Base-by-base conservation (phyloP, 73 alveolate genomes). In the Paramecium bursaria region DNA sequence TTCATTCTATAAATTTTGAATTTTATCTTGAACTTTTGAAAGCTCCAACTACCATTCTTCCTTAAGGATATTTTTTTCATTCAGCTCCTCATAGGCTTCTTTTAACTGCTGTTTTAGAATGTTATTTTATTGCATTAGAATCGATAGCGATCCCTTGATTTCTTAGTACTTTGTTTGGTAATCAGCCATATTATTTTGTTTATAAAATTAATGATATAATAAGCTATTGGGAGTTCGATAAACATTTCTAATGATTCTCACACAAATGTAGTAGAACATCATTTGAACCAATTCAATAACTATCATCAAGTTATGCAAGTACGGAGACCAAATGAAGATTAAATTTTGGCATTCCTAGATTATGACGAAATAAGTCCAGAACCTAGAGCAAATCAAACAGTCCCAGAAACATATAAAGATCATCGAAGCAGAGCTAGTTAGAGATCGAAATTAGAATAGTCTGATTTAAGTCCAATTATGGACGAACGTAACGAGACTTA, bases 61-160 rank as follows among this genome's bases (percentile, higher is more conserved):
- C 21, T 67, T 67, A 21, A 67, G 11, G 7, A 5, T 25, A 21
- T 67, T 14, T 67, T 67, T 33, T 39, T 67, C 82, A 3, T 67
- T 2, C 25, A 67, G 44, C 44, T 67, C 82, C 4, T 67, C 82
- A 42, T 47, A 42, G 21, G 87, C 87, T 15, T 74, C 75, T 48
- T 74, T 47, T 7, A 74, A 49, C 79, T 74, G 47, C 31, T 74
- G 19, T 31, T 74, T 74, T 5, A 74, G 80, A 21, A 27, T 31
- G 23, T 74, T 51, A 30, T 74, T 50, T 23, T 74, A 25, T 74
- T 74, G 44, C 87, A 74, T 74, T 15, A 74, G 27, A 46, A 50
- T 47, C 3, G 74, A 46, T 21, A 74, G 80, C 17, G 53, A 46
- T 14, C 75, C 74, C 47, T 74, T 74, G 31, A 51, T 74, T 29